These are phyloP conservation scores for Aspergillus cavernicola DNA, from an alignment of 495 filamentous ascomycete species.

Conservation along the genomic window DNA sequence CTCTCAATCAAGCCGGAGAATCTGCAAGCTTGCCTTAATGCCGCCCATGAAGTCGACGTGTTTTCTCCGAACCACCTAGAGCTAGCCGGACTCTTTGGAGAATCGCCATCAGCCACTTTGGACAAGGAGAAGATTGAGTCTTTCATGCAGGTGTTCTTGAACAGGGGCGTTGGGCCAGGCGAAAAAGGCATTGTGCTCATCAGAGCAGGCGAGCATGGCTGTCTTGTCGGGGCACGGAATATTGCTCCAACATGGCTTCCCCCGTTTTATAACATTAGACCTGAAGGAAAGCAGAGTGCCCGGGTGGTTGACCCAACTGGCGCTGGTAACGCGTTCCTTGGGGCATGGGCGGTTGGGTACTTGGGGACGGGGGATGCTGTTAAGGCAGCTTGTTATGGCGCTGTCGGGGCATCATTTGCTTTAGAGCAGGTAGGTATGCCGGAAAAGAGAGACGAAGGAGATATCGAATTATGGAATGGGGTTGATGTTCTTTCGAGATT, in stretches of 20 bases:
- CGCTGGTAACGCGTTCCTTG: constrained; percentile 36
- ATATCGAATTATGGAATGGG: constrained; percentile 26
- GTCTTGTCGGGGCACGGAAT: constrained; percentile 15
- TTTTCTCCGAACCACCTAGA: constrained; percentile 40
- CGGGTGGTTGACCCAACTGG: constrained; percentile 35
- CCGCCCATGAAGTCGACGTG: constrained; percentile 25
- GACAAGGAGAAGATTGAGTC: constrained; percentile 22
- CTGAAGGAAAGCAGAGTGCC: background rate
- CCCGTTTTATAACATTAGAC: constrained; percentile 28
- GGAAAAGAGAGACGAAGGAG: background rate
- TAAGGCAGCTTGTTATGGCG: constrained; percentile 27
- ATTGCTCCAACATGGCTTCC: constrained; percentile 23
- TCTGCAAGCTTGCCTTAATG: constrained; percentile 20
- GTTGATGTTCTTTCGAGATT: background rate
- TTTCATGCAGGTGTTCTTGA: constrained; percentile 18
- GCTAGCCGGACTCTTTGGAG: constrained; percentile 20
- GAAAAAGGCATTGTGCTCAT: constrained; percentile 22
- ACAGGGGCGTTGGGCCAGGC: constrained; percentile 16
- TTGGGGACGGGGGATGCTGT: constrained; percentile 15
- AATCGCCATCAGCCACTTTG: background rate
- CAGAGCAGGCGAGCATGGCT: constrained; percentile 33
- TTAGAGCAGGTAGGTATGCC: constrained; percentile 39
- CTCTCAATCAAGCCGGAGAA: constrained; percentile 24
- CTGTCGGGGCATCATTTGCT: constrained; percentile 33
- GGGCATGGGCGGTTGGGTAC: constrained; percentile 31